These are phyloP conservation scores for Talaromyces islandicus DNA, from an alignment of 2,329 filamentous ascomycete species.

Conservation along the genomic window DNA sequence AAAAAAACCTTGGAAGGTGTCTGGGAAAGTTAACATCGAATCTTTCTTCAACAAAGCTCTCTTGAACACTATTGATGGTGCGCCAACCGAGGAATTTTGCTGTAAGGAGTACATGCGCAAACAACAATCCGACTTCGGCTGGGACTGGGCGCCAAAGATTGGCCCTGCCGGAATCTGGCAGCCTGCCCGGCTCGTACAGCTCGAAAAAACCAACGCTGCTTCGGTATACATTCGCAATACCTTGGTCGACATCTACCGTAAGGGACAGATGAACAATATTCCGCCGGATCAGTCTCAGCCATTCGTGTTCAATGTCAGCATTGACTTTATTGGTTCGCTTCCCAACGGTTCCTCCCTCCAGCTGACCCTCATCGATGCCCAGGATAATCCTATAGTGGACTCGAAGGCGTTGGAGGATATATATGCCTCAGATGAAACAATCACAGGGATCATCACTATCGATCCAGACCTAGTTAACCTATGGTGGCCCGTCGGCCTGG, in stretches of 20 bases:
- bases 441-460: conserved; percentile 46
- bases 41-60: not conserved
- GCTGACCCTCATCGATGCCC: conserved; percentile 42
- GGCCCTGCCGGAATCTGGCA: conserved; percentile 57
- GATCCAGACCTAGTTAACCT: conserved; percentile 43
- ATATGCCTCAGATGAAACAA: conserved; percentile 34
- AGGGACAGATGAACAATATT: conserved; percentile 54
- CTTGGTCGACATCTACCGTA: conserved; percentile 52
- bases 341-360: conserved; percentile 39
- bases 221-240: conserved; percentile 46
- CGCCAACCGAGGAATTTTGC: conserved; percentile 45
- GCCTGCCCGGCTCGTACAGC: conserved; percentile 52
- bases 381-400: conserved; percentile 33
- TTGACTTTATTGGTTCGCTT: conserved; percentile 50
- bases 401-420: conserved; percentile 36
- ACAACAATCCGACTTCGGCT: conserved; percentile 59
- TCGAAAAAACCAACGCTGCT: conserved; percentile 30
- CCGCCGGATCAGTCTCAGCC: conserved; percentile 51
- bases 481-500: conserved; percentile 58
- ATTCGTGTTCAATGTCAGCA: conserved; percentile 57
- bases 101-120: conserved; percentile 55
- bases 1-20: conserved; percentile 17
- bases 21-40: conserved; percentile 39
- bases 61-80: not conserved
- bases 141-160: conserved; percentile 60